Percentiles rank a stretch among this genome's conserved stretches.
Conservation (phyloP, 2,329 filamentous ascomycete species). For the Sporothrix euskadiensis region DNA sequence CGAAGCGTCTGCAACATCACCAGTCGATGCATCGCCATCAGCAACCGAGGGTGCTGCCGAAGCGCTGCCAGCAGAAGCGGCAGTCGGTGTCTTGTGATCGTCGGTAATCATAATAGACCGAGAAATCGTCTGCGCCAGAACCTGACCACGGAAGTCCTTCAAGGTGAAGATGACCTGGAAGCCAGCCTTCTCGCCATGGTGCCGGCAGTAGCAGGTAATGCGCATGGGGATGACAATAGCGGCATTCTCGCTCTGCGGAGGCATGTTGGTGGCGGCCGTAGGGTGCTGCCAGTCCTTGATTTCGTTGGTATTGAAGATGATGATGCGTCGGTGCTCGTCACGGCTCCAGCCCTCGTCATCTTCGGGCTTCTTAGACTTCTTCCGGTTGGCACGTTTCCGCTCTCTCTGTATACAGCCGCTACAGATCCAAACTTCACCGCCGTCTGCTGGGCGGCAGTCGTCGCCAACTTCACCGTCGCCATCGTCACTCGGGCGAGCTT, state of each 20-base stretch:
- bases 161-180: conserved; percentile 94
- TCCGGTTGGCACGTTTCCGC: conserved; percentile 83
- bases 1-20: conserved; percentile 24
- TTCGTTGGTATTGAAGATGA: conserved; percentile 89
- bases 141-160: conserved; percentile 73
- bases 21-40: conserved; percentile 27
- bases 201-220: conserved; percentile 94
- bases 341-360: conserved; percentile 86
- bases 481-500: conserved; percentile 43
- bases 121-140: conserved; percentile 82
- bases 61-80: conserved; percentile 30
- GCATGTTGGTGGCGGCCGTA: conserved; percentile 44
- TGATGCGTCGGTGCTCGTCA: conserved; percentile 76
- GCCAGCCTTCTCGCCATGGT: conserved; percentile 89
- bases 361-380: conserved; percentile 90
- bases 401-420: conserved; percentile 88
- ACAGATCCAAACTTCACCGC: conserved; percentile 93
- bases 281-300: conserved; percentile 76
- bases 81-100: conserved; percentile 79
- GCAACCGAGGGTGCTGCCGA: conserved; percentile 26
- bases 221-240: conserved; percentile 82
- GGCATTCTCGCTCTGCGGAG: conserved; percentile 29
- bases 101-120: conserved; percentile 95
- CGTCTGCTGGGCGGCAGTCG: conserved; percentile 74
- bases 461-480: conserved; percentile 65